Percentiles rank a stretch among this genome's conserved stretches.
Conservation (phyloP, 768 basidiomycete species). For the Steccherinum ochraceum region DNA sequence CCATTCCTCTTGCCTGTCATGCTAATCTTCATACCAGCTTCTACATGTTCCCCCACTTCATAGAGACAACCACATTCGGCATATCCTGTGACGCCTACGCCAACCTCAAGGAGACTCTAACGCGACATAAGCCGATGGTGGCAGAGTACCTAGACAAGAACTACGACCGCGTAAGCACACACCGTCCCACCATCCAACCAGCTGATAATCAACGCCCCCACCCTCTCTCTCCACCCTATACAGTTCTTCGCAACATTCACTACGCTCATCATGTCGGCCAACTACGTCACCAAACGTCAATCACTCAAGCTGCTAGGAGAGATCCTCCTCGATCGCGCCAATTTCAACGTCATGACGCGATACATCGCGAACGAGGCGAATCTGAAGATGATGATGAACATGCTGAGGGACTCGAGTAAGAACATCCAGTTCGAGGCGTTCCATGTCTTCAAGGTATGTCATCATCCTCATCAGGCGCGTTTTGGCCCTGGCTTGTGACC, state of each 20-base stretch:
- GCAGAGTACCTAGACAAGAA: constrained; percentile 95
- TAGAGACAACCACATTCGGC: constrained; percentile 96
- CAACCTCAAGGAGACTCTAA: constrained; percentile 95
- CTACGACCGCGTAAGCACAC: constrained; percentile 90
- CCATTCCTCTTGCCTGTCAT: background rate
- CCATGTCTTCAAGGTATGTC: constrained; percentile 94
- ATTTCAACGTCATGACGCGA: constrained; percentile 97
- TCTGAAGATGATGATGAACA: constrained; percentile 99
- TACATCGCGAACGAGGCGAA: constrained; percentile 95
- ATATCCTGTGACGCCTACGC: constrained; percentile 98
- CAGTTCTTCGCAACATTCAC: constrained; percentile 97
- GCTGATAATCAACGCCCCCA: background rate
- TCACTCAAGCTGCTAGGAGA: constrained; percentile 97
- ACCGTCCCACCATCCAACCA: constrained; percentile 5
- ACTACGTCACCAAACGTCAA: constrained; percentile 99
- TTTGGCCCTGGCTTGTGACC: background rate
- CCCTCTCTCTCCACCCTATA: background rate
- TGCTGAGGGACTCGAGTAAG: constrained; percentile 95
- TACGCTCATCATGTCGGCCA: constrained; percentile 84
- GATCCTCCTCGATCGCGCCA: constrained; percentile 94
- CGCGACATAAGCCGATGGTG: constrained; percentile 97
- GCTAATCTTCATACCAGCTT: constrained; percentile 47
- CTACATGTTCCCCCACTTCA: constrained; percentile 93
- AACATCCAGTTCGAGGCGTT: constrained; percentile 99
- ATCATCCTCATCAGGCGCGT: background rate